A percentile compares a stretch with the other conserved stretches of the same genome.
Evolutionary conservation across 129 eudicot species (phyloP).

Genomic region (Calendula officinalis): DNA sequence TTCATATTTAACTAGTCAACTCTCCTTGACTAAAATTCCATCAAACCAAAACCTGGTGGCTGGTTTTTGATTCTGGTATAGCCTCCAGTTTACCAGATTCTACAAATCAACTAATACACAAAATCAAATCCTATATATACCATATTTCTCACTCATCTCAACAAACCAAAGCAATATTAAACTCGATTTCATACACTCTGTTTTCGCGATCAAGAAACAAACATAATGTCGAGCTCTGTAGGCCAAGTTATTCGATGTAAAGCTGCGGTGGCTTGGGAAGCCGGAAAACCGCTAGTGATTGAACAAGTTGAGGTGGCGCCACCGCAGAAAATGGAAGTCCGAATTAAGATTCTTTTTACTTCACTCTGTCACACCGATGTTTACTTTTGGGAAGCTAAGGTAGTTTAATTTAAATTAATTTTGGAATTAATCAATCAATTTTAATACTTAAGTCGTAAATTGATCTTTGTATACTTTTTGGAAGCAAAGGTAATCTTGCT

Average conservation of each 20-base stretch:
- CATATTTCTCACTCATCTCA: slow-evolving; percentile 8
- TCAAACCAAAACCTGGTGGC: slow-evolving; percentile 20
- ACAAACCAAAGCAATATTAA: background rate
- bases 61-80: slow-evolving; percentile 13
- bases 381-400: slow-evolving; percentile 95
- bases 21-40: background rate
- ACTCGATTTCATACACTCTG: background rate
- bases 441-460: no score
- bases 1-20: slow-evolving; percentile 16
- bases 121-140: slow-evolving; percentile 7
- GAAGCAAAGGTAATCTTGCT: slow-evolving; percentile 62
- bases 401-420: background rate
- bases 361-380: slow-evolving; percentile 78
- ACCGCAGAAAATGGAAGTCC: slow-evolving; percentile 76
- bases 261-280: slow-evolving; percentile 93
- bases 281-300: slow-evolving; percentile 76
- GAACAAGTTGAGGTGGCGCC: slow-evolving; percentile 90
- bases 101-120: background rate
- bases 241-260: slow-evolving; percentile 64
- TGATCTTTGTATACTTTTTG: slow-evolving; percentile 40
- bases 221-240: slow-evolving; percentile 32
- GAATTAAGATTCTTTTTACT: slow-evolving; percentile 72
- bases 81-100: slow-evolving; percentile 1
- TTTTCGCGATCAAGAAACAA: slow-evolving; percentile 18
- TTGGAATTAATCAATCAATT: background rate